Conservation (phyloP, 116 monocot species). For the Dioscorea cayenensis region DNA sequence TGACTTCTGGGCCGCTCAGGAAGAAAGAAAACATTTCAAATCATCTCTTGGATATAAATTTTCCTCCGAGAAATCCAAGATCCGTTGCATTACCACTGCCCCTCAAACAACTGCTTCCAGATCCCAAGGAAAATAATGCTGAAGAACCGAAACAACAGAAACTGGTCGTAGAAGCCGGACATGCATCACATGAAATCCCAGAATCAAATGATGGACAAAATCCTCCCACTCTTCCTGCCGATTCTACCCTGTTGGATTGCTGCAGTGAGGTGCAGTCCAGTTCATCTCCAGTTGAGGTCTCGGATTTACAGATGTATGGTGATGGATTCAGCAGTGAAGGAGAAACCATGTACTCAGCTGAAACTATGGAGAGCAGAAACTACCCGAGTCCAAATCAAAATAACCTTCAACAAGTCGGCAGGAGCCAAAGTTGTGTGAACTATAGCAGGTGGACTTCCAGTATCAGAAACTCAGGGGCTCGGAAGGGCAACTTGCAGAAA, state of each 20-base stretch:
- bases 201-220: constrained; percentile 1
- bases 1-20: constrained; percentile 31
- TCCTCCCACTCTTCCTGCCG: constrained; percentile 5
- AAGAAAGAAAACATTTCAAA: constrained; percentile 23
- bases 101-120: constrained; percentile 50
- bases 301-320: constrained; percentile 16
- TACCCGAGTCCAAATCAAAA: constrained; percentile 61
- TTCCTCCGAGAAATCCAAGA: constrained; percentile 59
- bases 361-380: constrained; percentile 99
- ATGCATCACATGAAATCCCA: background rate
- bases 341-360: constrained; percentile 97
- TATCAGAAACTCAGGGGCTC: constrained; percentile 24
- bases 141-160: constrained; percentile 8
- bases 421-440: constrained; percentile 84
- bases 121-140: constrained; percentile 26
- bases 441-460: constrained; percentile 62
- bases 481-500: constrained; percentile 37
- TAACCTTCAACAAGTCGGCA: constrained; percentile 47
- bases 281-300: constrained; percentile 38
- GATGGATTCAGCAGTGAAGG: constrained; percentile 66
- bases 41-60: constrained; percentile 85
- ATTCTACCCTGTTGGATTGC: constrained; percentile 20
- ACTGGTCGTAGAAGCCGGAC: background rate
- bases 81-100: constrained; percentile 57
- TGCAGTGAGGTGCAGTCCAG: constrained; percentile 59